Conservation (phyloP, 345 rosid genomes). For the Euphorbia peplus region DNA sequence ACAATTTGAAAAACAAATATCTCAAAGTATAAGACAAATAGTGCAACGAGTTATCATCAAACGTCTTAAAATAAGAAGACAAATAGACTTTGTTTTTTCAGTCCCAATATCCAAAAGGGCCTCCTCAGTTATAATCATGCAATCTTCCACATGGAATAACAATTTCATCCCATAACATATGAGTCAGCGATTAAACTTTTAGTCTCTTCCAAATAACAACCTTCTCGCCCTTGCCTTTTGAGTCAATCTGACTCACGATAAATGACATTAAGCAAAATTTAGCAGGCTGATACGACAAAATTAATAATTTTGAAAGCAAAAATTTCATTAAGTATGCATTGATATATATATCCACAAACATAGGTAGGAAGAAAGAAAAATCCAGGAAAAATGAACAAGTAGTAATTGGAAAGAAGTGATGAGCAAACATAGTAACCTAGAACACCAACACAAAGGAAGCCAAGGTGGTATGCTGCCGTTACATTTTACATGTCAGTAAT, state of each 20-base stretch:
- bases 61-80: too few relatives aligned
- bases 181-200: not conserved
- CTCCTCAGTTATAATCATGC: not conserved
- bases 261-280: not conserved
- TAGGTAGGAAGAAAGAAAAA: not conserved
- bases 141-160: not conserved
- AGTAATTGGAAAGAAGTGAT: not conserved
- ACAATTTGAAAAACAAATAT: not conserved
- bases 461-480: not conserved
- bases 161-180: not conserved
- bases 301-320: not conserved
- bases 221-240: not conserved
- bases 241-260: not conserved
- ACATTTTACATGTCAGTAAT: not conserved
- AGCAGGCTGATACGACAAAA: not conserved
- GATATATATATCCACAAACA: not conserved
- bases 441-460: not conserved
- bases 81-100: too few relatives aligned
- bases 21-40: too few relatives aligned
- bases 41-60: too few relatives aligned
- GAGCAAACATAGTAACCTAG: not conserved
- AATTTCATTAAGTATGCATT: not conserved
- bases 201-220: not conserved
- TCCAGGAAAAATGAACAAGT: not conserved
- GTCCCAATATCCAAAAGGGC: not conserved